Evolutionary conservation across 768 basidiomycete species (phyloP).

Genomic region (Boletus reticulatus): DNA sequence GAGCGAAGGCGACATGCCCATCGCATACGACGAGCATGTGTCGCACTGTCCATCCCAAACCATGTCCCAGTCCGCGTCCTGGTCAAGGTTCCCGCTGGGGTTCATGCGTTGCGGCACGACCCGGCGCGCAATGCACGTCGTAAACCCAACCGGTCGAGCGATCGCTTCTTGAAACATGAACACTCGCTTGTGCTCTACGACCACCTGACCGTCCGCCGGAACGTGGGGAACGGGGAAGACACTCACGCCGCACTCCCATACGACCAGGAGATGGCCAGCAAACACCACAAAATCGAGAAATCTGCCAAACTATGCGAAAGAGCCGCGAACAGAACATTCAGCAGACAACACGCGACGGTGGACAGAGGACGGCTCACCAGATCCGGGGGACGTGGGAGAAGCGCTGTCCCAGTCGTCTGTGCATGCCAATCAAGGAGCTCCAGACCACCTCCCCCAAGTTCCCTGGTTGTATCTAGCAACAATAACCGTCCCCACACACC

Average conservation of each 20-base stretch:
- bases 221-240: conserved; percentile 24
- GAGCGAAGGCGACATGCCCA: conserved; percentile 11
- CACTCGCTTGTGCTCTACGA: conserved; percentile 22
- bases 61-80: not conserved
- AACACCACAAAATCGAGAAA: conserved; percentile 28
- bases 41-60: not conserved
- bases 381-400: conserved; percentile 23
- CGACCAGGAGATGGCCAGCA: conserved; percentile 19
- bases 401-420: conserved; percentile 20
- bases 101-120: not conserved
- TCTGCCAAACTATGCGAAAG: conserved; percentile 16
- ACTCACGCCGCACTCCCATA: conserved; percentile 29
- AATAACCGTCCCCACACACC: conserved; percentile 25
- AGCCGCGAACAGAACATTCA: not conserved
- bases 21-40: not conserved
- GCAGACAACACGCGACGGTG: not conserved
- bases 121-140: conserved; percentile 22
- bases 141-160: conserved; percentile 25
- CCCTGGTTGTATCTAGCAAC: conserved; percentile 22
- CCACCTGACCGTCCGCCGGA: conserved; percentile 19
- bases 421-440: conserved; percentile 30
- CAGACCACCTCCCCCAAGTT: conserved; percentile 17
- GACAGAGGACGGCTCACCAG: conserved; percentile 13
- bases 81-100: not conserved
- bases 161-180: conserved; percentile 28